These are phyloP conservation scores for Fraxinus sp. DNA, from an alignment of 305 asterid species.

Conservation along the genomic window DNA sequence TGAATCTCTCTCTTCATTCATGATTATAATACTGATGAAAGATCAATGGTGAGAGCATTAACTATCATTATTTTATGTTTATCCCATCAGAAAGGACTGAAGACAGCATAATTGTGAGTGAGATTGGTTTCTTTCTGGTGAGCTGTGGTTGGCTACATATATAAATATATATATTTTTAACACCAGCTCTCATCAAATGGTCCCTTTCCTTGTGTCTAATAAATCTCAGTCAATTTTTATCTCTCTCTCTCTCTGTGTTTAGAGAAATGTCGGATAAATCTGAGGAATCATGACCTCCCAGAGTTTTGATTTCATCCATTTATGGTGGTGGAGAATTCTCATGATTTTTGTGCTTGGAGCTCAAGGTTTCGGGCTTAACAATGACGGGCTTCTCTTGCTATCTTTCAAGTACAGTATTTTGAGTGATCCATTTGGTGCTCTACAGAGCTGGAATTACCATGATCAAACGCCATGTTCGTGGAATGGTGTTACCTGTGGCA, in stretches of 20 bases:
- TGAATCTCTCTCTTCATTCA: slow-evolving; percentile 12
- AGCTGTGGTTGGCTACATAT: slow-evolving; percentile 38
- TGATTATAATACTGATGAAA: slow-evolving; percentile 16
- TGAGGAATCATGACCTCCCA: slow-evolving; percentile 45
- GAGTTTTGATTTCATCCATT: slow-evolving; percentile 39
- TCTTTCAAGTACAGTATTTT: slow-evolving; percentile 55
- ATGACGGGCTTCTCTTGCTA: slow-evolving; percentile 62
- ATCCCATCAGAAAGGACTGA: slow-evolving; percentile 37
- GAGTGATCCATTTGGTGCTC: slow-evolving; percentile 53
- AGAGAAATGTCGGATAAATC: slow-evolving; percentile 47
- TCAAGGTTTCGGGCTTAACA: slow-evolving; percentile 49
- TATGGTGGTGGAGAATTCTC: slow-evolving; percentile 50
- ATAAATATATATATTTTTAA: neutral
- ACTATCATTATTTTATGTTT: slow-evolving; percentile 27
- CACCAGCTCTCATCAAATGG: slow-evolving; percentile 32
- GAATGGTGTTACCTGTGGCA: slow-evolving; percentile 70
- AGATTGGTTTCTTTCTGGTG: slow-evolving; percentile 56
- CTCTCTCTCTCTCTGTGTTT: slow-evolving; percentile 21
- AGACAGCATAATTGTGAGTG: slow-evolving; percentile 50
- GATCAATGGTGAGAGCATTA: slow-evolving; percentile 4
- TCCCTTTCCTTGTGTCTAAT: slow-evolving; percentile 12
- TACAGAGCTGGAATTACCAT: slow-evolving; percentile 48
- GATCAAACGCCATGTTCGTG: slow-evolving; percentile 73
- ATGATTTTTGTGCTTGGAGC: slow-evolving; percentile 32
- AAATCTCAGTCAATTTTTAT: slow-evolving; percentile 31